Percentiles rank a stretch among this genome's conserved stretches.
These are phyloP conservation scores for Flueggea neowawraea DNA, from an alignment of 441 rosid genomes.

Conservation along the genomic window DNA sequence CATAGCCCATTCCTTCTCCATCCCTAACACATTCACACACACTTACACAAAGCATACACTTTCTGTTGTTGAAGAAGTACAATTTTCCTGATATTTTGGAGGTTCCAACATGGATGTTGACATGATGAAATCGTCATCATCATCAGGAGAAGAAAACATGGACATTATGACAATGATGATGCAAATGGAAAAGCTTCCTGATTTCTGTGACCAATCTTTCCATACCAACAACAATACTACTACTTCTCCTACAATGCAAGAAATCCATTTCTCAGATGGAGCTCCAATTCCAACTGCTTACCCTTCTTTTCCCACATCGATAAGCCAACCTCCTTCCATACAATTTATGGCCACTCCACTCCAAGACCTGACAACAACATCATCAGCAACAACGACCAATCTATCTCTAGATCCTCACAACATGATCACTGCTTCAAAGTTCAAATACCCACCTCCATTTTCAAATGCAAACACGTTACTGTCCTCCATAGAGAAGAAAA, in stretches of 20 bases:
- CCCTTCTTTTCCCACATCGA: conserved; percentile 10
- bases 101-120: conserved; percentile 43
- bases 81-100: conserved; percentile 10
- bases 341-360: conserved; percentile 26
- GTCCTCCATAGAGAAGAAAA: conserved; percentile 46
- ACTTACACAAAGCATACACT: neutral
- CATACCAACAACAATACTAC: conserved; percentile 7
- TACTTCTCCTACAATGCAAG: conserved; percentile 4
- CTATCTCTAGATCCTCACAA: neutral
- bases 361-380: conserved; percentile 28
- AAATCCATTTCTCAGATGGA: conserved; percentile 26
- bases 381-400: conserved; percentile 19
- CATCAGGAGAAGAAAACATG: conserved; percentile 38
- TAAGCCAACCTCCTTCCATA: conserved; percentile 13
- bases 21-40: conserved; percentile 1
- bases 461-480: conserved; percentile 30
- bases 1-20: conserved; percentile 12
- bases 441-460: conserved; percentile 24
- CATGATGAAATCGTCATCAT: conserved; percentile 41
- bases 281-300: conserved; percentile 12
- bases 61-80: too few relatives aligned
- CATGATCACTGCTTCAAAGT: conserved; percentile 6
- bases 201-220: conserved; percentile 31
- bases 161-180: conserved; percentile 75
- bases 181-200: conserved; percentile 82